Conservation (phyloP, 148 eudicot species). For the Nyssa sinensis region DNA sequence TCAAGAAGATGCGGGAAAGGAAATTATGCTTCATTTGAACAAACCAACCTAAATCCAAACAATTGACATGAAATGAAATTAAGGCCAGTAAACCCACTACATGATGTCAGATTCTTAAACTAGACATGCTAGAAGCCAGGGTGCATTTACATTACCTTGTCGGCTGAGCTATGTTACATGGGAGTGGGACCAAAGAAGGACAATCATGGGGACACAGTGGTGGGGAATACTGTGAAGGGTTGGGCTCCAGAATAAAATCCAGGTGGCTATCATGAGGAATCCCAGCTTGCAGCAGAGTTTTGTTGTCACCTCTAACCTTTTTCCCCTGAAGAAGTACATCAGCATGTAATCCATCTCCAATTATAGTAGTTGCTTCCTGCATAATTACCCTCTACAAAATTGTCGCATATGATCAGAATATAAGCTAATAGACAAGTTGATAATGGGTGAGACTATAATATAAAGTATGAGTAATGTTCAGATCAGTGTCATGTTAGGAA, state of each 20-base stretch:
- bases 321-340: conserved; percentile 71
- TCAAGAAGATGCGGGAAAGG: no score
- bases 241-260: conserved; percentile 64
- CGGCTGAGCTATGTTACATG: conserved; percentile 38
- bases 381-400: conserved; percentile 59
- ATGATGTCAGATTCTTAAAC: neutral
- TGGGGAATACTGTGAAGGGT: conserved; percentile 24
- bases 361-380: conserved; percentile 66
- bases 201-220: conserved; percentile 37
- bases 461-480: neutral
- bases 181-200: no score
- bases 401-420: neutral
- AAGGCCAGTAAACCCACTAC: neutral
- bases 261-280: conserved; percentile 49
- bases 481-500: neutral
- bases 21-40: no score
- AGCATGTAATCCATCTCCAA: conserved; percentile 59
- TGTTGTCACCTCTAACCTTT: conserved; percentile 64
- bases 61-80: no score
- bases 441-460: neutral
- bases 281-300: conserved; percentile 57
- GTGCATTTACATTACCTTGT: conserved; percentile 35
- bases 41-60: no score
- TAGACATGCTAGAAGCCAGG: neutral
- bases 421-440: neutral